phyloP scores from a whole-genome alignment of 2,329 filamentous ascomycete genomes.

The Sarocladium strictum region DNA sequence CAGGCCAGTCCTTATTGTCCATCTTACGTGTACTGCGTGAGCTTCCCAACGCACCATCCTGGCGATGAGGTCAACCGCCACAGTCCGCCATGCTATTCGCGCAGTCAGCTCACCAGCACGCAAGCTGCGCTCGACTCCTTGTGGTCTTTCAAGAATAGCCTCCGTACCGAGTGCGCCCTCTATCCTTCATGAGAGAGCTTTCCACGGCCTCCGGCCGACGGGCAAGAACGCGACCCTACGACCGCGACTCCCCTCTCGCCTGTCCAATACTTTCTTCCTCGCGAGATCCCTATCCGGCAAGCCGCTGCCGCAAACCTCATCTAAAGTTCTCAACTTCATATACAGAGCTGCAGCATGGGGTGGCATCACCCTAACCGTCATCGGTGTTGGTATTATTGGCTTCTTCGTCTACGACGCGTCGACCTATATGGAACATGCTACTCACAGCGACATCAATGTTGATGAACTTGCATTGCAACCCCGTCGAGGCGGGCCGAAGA shows the following conservation, averaged over 20 bases:
- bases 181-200: not conserved
- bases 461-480: constrained; percentile 78
- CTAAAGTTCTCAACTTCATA: constrained; percentile 48
- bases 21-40: not conserved
- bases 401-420: constrained; percentile 94
- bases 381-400: constrained; percentile 63
- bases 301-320: constrained; percentile 43
- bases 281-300: constrained; percentile 44
- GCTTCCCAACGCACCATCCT: not conserved
- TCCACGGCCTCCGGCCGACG: not conserved
- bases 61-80: not conserved
- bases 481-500: constrained; percentile 82
- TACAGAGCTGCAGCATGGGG: constrained; percentile 57
- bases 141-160: not conserved
- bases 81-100: not conserved
- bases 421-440: constrained; percentile 73
- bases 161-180: not conserved
- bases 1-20: not conserved
- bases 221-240: not conserved
- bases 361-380: constrained; percentile 68
- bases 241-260: not conserved
- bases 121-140: not conserved
- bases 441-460: constrained; percentile 69
- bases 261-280: constrained; percentile 14
- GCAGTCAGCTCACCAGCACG: not conserved